Base-by-base conservation (phyloP, 805 yeast genomes). In the Yarrowia sp. region DNA sequence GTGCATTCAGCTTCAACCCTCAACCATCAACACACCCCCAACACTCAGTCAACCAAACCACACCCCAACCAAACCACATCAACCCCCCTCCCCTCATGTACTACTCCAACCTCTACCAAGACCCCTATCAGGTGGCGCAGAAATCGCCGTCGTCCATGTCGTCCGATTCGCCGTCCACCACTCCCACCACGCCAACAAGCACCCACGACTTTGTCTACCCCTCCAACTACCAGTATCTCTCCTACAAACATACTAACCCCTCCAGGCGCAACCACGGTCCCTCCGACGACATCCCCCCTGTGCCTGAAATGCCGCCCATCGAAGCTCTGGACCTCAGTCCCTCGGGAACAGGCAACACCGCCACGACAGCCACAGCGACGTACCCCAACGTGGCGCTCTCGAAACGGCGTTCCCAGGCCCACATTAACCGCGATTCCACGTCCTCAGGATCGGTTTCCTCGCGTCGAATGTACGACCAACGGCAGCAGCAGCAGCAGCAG, bases 201-300 rank as follows among this genome's bases (percentile, higher is more conserved):
- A 52, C 58, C 12, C 58, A 52, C 20, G 46, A 39, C 14, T 55
- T 55, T 36, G 61, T 55, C 46, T 55, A 55, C 46, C 61, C 61
- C 15, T 55, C 61, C 19, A 55, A 55, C 61, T 40, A 39, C 38
- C 61, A 55, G 10, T 55, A 55, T 13, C 61, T 55, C 44, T 55
- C 61, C 3, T 39, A 55, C 61, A 55, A 55, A 39, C 40, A 55
- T 55, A 55, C 61, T 55, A 55, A 55, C 61, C 61, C 61, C 15
- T 40, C 64, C 40, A 58, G 64, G 64, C 64, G 64, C 50, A 58
- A 40, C 64, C 64, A 58, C 24, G 40, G 40, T 24, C 64, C 50
- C 24, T 34, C 50, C 15, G 50, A 58, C 40, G 64, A 58, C 34
- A 58, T 58, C 14, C 64, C 64, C 7, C 64, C 64, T 8, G 50